These are phyloP conservation scores for Cronartium ribicola DNA, from an alignment of 1,284 basidiomycete species.

Conservation along the genomic window DNA sequence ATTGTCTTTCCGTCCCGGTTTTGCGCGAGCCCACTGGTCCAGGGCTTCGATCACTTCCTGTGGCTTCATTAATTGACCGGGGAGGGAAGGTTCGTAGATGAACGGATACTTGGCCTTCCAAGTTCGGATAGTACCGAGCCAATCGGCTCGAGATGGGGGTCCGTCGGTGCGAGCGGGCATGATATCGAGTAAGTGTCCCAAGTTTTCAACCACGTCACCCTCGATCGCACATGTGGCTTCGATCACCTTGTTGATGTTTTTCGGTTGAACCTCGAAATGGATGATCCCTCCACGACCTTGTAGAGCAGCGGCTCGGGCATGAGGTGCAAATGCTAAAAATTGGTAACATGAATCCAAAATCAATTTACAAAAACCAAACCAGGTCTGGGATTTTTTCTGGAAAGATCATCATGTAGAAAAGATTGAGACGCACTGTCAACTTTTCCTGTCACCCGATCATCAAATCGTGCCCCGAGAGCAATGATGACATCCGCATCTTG, in stretches of 20 bases:
- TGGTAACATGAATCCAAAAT: constrained; percentile 13
- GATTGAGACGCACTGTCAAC: constrained; percentile 59
- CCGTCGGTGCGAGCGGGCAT: constrained; percentile 59
- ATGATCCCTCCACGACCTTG: constrained; percentile 91
- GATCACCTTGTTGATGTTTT: constrained; percentile 99
- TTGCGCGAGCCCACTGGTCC: constrained; percentile 62
- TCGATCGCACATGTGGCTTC: constrained; percentile 89
- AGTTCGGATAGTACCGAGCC: constrained; percentile 73
- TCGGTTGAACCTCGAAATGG: constrained; percentile 97
- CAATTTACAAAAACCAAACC: too few relatives aligned
- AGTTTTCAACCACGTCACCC: constrained; percentile 82
- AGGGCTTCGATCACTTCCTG: constrained; percentile 95
- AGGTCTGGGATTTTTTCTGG: neutral
- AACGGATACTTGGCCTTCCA: constrained; percentile 93
- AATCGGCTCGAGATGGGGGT: constrained; percentile 59
- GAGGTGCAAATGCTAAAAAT: constrained; percentile 71
- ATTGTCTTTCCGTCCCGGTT: constrained; percentile 69
- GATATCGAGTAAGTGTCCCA: constrained; percentile 74
- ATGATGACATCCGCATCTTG: constrained; percentile 97
- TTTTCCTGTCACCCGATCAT: constrained; percentile 95
- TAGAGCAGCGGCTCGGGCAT: constrained; percentile 76
- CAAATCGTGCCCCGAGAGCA: constrained; percentile 90
- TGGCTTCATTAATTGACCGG: constrained; percentile 71
- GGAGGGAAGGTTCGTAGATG: constrained; percentile 59
- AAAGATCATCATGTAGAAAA: neutral